These are phyloP conservation scores for Yarrowia sp. DNA, from an alignment of 805 yeast genomes.

Conservation along the genomic window DNA sequence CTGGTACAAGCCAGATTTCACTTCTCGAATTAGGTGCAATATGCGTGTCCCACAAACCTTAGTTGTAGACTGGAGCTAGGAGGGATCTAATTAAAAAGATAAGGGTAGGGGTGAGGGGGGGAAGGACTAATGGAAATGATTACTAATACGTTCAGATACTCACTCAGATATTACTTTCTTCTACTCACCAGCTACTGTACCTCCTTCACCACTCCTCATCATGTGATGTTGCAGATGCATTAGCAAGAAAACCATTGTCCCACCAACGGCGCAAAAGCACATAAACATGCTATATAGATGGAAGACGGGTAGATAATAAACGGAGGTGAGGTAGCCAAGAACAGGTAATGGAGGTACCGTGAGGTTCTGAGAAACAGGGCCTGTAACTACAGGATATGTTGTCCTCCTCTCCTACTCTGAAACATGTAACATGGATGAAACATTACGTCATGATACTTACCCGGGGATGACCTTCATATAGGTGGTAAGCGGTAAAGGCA, in stretches of 20 bases:
- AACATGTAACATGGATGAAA: conserved; percentile 3
- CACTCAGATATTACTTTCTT: no score
- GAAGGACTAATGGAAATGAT: no score
- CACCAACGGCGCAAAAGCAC: background rate
- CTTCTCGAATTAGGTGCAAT: conserved; percentile 21
- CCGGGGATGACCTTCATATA: background rate
- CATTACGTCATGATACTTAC: conserved; percentile 10
- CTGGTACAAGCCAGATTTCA: conserved; percentile 2
- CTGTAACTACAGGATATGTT: no score
- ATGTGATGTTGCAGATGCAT: conserved; percentile 22
- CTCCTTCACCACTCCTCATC: background rate
- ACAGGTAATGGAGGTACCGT: no score
- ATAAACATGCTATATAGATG: background rate
- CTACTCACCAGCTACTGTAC: no score
- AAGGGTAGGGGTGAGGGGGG: background rate
- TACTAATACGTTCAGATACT: no score
- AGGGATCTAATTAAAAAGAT: no score
- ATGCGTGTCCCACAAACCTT: conserved; percentile 24
- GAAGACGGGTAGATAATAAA: background rate
- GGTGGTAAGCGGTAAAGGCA: no score
- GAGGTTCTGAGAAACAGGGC: no score
- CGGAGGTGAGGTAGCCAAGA: no score
- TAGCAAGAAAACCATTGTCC: conserved; percentile 23
- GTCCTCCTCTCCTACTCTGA: background rate
- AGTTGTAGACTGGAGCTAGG: background rate